Evolutionary conservation across 352 stramenopile species (phyloP).

Genomic region (Pilasporangium apinafurcum): DNA sequence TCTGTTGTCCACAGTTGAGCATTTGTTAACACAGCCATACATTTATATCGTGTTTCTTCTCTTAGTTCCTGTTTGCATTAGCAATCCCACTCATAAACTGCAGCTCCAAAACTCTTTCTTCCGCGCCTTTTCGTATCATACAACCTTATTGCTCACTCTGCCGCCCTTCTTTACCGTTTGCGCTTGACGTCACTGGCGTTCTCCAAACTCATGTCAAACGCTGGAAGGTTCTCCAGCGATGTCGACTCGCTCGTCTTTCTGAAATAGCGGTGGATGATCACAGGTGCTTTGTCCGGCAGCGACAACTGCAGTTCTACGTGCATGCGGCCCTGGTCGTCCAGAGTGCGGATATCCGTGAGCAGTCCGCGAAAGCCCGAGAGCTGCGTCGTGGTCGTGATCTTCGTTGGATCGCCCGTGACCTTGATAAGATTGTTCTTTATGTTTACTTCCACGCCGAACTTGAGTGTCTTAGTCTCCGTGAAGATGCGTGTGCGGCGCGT

Average conservation of each 20-base stretch:
- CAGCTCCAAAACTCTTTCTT: neutral
- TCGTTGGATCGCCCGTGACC: constrained; percentile 60
- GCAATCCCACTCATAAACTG: neutral
- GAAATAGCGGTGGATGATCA: constrained; percentile 83
- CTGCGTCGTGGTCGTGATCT: constrained; percentile 77
- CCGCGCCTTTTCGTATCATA: constrained; percentile 1
- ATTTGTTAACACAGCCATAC: too few species aligned
- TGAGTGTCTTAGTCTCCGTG: constrained; percentile 85
- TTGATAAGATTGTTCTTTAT: constrained; percentile 87
- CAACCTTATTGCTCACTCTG: neutral
- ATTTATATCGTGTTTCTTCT: too few species aligned
- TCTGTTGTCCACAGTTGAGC: too few species aligned
- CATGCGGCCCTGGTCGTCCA: constrained; percentile 79
- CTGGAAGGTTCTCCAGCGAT: constrained; percentile 81
- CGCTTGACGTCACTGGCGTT: constrained; percentile 79
- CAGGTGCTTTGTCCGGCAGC: constrained; percentile 61
- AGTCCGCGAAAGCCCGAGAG: constrained; percentile 74
- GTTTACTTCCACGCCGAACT: constrained; percentile 84
- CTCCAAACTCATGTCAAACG: constrained; percentile 83
- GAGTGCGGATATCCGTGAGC: constrained; percentile 62
- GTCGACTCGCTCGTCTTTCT: constrained; percentile 85
- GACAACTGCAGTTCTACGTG: constrained; percentile 73
- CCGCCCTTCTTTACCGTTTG: constrained; percentile 53
- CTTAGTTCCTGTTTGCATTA: too few species aligned
- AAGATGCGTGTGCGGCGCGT: constrained; percentile 86